These are phyloP conservation scores for Verticillium klebahnii DNA, from an alignment of 2,329 filamentous ascomycete genomes.

Conservation along the genomic window DNA sequence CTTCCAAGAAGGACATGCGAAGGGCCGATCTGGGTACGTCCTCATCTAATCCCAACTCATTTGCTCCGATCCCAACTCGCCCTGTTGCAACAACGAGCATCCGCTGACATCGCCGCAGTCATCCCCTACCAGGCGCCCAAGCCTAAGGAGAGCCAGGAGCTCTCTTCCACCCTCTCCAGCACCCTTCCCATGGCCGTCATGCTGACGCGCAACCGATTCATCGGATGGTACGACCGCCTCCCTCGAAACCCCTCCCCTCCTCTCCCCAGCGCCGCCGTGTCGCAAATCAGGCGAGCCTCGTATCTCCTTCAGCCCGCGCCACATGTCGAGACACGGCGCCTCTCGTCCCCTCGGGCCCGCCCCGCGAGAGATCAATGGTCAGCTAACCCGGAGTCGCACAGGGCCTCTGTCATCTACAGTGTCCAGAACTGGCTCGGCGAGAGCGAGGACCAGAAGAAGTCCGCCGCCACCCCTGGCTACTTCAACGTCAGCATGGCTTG, in stretches of 20 bases:
- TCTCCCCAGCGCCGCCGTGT: not conserved
- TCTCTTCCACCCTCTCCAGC: constrained; percentile 66
- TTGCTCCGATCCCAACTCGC: not conserved
- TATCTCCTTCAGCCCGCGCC: not conserved
- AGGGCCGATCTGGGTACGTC: constrained; percentile 65
- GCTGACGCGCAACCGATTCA: constrained; percentile 84
- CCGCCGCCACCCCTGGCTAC: constrained; percentile 59
- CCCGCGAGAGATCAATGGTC: not conserved
- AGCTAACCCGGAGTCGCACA: constrained; percentile 22
- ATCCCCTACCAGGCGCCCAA: constrained; percentile 81
- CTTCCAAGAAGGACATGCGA: constrained; percentile 71
- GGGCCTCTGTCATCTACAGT: constrained; percentile 70
- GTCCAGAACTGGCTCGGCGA: constrained; percentile 75
- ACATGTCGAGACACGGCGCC: not conserved
- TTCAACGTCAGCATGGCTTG: constrained; percentile 76
- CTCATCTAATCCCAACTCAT: constrained; percentile 4
- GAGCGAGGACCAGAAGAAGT: constrained; percentile 62
- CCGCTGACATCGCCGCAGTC: constrained; percentile 45
- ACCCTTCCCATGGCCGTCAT: constrained; percentile 95
- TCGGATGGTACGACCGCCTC: constrained; percentile 52
- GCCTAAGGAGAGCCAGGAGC: constrained; percentile 60
- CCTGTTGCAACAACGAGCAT: not conserved
- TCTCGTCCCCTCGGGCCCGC: not conserved
- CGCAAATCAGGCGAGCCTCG: not conserved
- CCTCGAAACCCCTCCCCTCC: not conserved